These are phyloP conservation scores for Backusella westeae DNA, from an alignment of 192 early-diverging fungal species.

Conservation along the genomic window DNA sequence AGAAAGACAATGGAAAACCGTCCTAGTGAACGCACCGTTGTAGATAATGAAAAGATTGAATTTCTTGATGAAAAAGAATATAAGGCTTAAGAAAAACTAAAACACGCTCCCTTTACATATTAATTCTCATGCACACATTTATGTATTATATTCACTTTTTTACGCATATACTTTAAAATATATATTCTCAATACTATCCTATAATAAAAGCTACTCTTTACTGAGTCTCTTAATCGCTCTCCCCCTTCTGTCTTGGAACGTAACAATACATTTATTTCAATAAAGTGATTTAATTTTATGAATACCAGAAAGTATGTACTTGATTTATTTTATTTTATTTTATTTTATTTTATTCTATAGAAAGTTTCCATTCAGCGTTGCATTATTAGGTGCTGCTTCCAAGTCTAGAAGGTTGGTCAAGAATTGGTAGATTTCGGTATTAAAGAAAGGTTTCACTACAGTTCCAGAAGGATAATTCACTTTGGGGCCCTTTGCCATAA, in stretches of 20 bases:
- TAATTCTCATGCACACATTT: not conserved
- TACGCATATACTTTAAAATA: not conserved
- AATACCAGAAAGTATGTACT: too few relatives aligned
- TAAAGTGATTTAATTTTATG: too few relatives aligned
- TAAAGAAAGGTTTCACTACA: conserved; percentile 55
- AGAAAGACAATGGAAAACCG: not conserved
- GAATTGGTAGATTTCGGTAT: conserved; percentile 74
- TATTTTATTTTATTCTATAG: not conserved
- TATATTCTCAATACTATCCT: not conserved
- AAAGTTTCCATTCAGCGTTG: conserved; percentile 43
- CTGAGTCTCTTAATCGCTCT: not conserved
- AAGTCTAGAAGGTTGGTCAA: conserved; percentile 57
- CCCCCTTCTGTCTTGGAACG: not conserved
- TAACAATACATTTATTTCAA: too few relatives aligned
- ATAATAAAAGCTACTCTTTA: conserved; percentile 4
- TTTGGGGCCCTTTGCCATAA: conserved; percentile 72
- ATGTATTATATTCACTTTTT: not conserved
- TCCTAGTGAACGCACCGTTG: not conserved
- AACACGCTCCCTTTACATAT: not conserved
- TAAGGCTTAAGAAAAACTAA: not conserved
- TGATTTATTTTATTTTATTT: not conserved
- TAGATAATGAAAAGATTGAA: not conserved
- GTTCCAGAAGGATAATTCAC: conserved; percentile 17
- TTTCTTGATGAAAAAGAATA: not conserved
- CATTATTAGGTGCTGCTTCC: conserved; percentile 69